Evolutionary conservation across 2,329 filamentous ascomycete species (phyloP), one percentile per base, ranked within the genome.

Genomic region (Zymoseptoria ardabiliae): DNA sequence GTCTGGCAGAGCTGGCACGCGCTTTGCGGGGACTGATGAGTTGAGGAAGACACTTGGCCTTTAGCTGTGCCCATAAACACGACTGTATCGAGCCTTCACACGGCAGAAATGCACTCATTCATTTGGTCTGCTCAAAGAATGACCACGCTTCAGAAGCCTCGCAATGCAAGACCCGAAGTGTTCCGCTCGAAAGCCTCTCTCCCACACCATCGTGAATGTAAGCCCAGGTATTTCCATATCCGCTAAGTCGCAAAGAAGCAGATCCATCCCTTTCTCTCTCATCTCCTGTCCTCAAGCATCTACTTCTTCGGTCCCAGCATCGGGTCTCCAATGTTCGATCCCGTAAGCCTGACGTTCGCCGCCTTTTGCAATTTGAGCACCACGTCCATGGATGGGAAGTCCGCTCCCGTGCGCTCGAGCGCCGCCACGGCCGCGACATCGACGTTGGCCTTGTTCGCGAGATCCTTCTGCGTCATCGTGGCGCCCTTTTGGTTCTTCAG

Each of bases 401-500:
- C 52, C 83, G 71, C 59, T 86, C 91, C 68, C 80, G 83, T 68
- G 89, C 87, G 83, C 85, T 97, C 93, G 71, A 96, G 91, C 69
- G 91, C 87, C 71, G 88, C 89, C 64, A 97, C 82, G 67, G 94
- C 80, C 65, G 85, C 83, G 56, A 87, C 85, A 50, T 90, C 93
- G 62, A 88, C 91, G 81, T 96, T 96, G 82, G 89, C 92, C 79
- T 91, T 91, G 66, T 88, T 91, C 62, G 92, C 93, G 58, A 87
- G 79, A 65, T 86, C 85, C 75, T 95, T 95, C 78, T 97, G 94
- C 59, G 92, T 95, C 90, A 97, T 93, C 51, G 79, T 79, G 53
- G 68, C 72, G 68, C 79, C 79, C 71, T 81, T 81, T 66, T 96
- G 94, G 77, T 92, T 91, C 77, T 89, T 89, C 74, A 90, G 87